Conservation (phyloP, 192 early-diverging fungal genomes). For the Gonapodya sp. region DNA sequence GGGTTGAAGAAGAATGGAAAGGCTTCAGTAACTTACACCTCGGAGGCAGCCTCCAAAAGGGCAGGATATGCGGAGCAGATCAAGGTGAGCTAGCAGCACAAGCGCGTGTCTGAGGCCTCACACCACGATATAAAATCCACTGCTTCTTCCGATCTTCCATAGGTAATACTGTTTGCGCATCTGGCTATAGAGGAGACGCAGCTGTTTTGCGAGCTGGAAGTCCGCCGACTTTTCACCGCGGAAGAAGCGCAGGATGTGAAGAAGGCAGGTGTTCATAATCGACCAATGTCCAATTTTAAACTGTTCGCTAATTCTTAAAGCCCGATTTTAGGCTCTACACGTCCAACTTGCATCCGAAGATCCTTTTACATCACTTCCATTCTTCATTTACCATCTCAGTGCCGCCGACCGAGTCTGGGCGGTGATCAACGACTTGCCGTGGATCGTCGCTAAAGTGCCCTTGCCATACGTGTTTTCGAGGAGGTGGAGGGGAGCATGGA, state of each 20-base stretch:
- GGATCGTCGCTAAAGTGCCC: not conserved
- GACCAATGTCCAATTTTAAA: not conserved
- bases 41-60: not conserved
- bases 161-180: not conserved
- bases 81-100: not conserved
- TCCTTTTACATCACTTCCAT: not conserved
- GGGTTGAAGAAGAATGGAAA: not conserved
- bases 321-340: not conserved
- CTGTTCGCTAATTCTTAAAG: not conserved
- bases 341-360: not conserved
- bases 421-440: not conserved
- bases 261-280: not conserved
- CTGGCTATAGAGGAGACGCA: not conserved
- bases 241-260: not conserved
- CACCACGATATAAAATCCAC: not conserved
- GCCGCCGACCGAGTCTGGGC: not conserved
- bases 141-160: not conserved
- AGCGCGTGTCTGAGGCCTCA: not conserved
- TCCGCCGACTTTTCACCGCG: not conserved
- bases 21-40: not conserved
- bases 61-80: not conserved
- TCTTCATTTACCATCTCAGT: not conserved
- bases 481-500: not conserved
- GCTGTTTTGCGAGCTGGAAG: not conserved
- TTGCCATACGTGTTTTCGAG: not conserved